Base-by-base conservation (phyloP, 1,284 basidiomycete genomes). In the Pseudozyma thailandica region DNA sequence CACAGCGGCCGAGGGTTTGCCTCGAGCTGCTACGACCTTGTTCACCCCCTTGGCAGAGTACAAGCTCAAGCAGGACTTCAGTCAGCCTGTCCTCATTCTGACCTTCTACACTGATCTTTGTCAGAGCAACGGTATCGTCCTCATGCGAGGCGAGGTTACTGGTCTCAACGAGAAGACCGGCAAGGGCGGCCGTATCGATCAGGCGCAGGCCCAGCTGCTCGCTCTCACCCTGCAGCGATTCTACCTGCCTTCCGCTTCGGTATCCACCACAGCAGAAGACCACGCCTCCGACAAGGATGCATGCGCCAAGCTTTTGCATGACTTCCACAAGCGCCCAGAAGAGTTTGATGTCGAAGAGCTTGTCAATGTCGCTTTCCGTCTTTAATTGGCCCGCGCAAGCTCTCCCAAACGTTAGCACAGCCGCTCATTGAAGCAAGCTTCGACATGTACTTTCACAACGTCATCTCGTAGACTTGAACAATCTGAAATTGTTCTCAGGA, bases 21-120 rank as follows among this genome's bases (percentile, higher is more conserved):
- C 59, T n/a, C 68, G 70, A 8, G 44, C 64, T 2, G 70, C 72
- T 1, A 64, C 69, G 10, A 80, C 93, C 1, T 87, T 98, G 50
- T 96, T 96, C 85, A 95, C 95, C 0, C 92, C 95, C 4, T 86
- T 98, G 48, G 91, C 92, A 74, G 95, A 98, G 85, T 98, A 93
- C 88, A 96, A 98, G 84, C 85, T 89, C 57, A 89, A 91, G 28
- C 88, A 88, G 65, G 88, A 91, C 43, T 98, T 91, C 84, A 92
- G 95, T 3, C 94, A 93, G 33, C 94, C 95, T 0, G 91, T 92
- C 78, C 87, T 99, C 25, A 91, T 92, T 31, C 82, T 98, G 45
- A 96, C 95, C 6, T 89, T 93, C 83, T 97, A 98, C 84, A 91
- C 94, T 37, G 95, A 98, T 80, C 85, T 98, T 7, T 88, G 90